These are phyloP conservation scores for Colletotrichum echinochloae DNA, from an alignment of 2,329 filamentous ascomycete species.

Conservation along the genomic window DNA sequence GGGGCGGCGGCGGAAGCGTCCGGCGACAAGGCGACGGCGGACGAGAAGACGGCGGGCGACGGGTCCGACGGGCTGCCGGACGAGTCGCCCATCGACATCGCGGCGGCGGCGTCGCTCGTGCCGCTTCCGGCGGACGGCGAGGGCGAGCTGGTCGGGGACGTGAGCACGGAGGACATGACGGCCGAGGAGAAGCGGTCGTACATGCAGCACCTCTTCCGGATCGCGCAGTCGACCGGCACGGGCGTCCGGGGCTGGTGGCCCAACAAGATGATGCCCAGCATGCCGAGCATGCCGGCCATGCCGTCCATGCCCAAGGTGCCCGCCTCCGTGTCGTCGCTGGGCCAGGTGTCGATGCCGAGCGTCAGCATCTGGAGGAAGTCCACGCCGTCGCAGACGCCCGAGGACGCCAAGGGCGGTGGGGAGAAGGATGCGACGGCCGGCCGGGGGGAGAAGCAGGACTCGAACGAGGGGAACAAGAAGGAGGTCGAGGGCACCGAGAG, in stretches of 20 bases:
- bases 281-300: slow-evolving; percentile 49
- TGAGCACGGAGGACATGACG: slow-evolving; percentile 50
- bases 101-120: slow-evolving; percentile 63
- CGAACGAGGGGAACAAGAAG: neutral
- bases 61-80: slow-evolving; percentile 47
- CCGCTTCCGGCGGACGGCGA: slow-evolving; percentile 59
- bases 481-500: neutral
- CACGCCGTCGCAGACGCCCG: slow-evolving; percentile 23
- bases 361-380: slow-evolving; percentile 49
- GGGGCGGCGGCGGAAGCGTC: slow-evolving; percentile 8
- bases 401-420: neutral
- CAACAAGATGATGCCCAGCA: slow-evolving; percentile 56
- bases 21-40: slow-evolving; percentile 39
- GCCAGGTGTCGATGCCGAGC: slow-evolving; percentile 49
- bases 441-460: neutral
- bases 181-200: slow-evolving; percentile 56
- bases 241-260: slow-evolving; percentile 61
- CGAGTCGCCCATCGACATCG: slow-evolving; percentile 64
- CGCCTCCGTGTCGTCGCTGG: slow-evolving; percentile 46
- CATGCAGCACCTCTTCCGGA: slow-evolving; percentile 61
- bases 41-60: slow-evolving; percentile 37
- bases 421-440: neutral
- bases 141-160: slow-evolving; percentile 47
- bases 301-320: slow-evolving; percentile 48
- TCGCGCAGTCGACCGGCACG: slow-evolving; percentile 62